phyloP scores from a whole-genome alignment of 495 filamentous ascomycete genomes.

The Annulohypoxylon bovei region DNA sequence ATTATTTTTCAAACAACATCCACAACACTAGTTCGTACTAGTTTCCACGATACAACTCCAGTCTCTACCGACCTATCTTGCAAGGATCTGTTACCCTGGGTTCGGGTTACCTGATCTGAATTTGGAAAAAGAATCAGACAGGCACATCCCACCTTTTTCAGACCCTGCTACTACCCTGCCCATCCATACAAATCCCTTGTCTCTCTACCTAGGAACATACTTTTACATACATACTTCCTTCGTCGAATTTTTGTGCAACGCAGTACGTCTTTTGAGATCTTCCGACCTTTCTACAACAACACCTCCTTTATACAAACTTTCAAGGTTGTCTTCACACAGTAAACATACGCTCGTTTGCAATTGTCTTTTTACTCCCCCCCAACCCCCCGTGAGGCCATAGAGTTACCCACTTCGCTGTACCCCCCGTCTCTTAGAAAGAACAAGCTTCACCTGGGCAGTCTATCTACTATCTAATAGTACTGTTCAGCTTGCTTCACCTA shows the following conservation, averaged over 20 bases:
- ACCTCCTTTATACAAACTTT: constrained; percentile 16
- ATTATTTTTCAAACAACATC: constrained; percentile 1
- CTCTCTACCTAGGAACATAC: constrained; percentile 8
- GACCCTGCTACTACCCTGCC: constrained; percentile 33
- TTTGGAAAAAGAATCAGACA: constrained; percentile 30
- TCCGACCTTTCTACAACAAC: constrained; percentile 39
- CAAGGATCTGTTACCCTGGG: constrained; percentile 40
- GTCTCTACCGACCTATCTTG: constrained; percentile 37
- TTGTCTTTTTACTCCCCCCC: constrained; percentile 15
- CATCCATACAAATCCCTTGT: constrained; percentile 26
- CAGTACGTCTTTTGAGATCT: constrained; percentile 17
- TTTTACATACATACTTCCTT: constrained; percentile 33
- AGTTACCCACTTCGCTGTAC: constrained; percentile 38
- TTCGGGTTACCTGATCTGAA: constrained; percentile 45
- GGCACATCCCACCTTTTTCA: constrained; percentile 40
- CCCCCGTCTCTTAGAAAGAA: constrained; percentile 2
- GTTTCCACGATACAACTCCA: constrained; percentile 27
- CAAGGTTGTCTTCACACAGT: constrained; percentile 1
- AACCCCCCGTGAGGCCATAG: constrained; percentile 25
- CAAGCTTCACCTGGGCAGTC: neutral
- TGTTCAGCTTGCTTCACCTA: neutral
- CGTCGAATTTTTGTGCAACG: constrained; percentile 35
- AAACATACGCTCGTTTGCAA: constrained; percentile 38
- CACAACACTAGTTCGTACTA: constrained; percentile 24
- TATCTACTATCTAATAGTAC: constrained; percentile 1